A percentile compares a stretch with the other conserved stretches of the same genome.
phyloP scores from a whole-genome alignment of 2,329 filamentous ascomycete genomes.

The Aspergillus luchuensis region DNA sequence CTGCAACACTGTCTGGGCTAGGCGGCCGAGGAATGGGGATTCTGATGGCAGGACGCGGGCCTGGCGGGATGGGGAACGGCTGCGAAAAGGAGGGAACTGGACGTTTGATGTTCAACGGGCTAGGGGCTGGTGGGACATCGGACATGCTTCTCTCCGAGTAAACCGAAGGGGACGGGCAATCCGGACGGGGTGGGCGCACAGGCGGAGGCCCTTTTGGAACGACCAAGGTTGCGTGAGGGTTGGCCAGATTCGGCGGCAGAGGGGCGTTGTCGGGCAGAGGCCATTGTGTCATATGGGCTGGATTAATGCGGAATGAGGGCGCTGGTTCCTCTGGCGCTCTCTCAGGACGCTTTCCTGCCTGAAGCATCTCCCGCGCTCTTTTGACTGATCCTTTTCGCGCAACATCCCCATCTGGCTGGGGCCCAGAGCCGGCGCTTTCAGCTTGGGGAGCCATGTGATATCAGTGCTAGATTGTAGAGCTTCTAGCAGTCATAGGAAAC shows the following conservation, averaged over 20 bases:
- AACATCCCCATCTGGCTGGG: slow-evolving; percentile 15
- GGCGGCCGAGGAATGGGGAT: slow-evolving; percentile 17
- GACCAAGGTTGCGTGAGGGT: slow-evolving; percentile 29
- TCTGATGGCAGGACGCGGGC: slow-evolving; percentile 20
- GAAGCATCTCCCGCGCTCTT: slow-evolving; percentile 38
- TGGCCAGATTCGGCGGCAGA: slow-evolving; percentile 26
- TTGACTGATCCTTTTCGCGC: slow-evolving; percentile 38
- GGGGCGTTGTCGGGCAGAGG: slow-evolving; percentile 44
- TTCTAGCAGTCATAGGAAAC: slow-evolving; percentile 3
- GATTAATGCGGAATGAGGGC: slow-evolving; percentile 21
- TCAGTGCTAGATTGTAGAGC: background rate
- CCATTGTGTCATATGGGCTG: slow-evolving; percentile 49
- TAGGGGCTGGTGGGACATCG: slow-evolving; percentile 25
- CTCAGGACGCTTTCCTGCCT: slow-evolving; percentile 33
- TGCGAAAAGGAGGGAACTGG: slow-evolving; percentile 33
- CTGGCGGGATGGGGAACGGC: slow-evolving; percentile 24
- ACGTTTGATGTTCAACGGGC: slow-evolving; percentile 25
- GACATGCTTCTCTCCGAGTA: slow-evolving; percentile 35
- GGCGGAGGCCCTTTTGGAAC: slow-evolving; percentile 42
- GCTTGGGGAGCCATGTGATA: slow-evolving; percentile 26
- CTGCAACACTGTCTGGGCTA: slow-evolving; percentile 26
- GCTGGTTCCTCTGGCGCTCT: slow-evolving; percentile 6
- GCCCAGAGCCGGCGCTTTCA: slow-evolving; percentile 12
- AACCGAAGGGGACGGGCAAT: slow-evolving; percentile 41
- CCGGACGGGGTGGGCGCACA: slow-evolving; percentile 45